Base-by-base conservation (phyloP, 768 basidiomycete genomes). In the Pleurotus cornucopiae region DNA sequence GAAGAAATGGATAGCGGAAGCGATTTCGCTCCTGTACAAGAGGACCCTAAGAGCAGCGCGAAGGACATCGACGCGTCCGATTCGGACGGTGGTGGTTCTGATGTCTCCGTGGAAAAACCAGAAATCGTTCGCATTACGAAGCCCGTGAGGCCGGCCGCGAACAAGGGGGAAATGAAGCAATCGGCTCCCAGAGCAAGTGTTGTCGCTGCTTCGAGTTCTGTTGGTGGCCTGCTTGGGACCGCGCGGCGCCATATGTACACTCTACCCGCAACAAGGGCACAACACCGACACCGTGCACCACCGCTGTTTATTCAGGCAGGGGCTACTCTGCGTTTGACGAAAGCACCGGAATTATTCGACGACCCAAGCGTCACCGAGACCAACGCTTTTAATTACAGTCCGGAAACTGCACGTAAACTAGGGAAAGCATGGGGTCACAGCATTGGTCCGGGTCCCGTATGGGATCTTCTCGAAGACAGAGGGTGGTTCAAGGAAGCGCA, bases 401-500 rank as follows among this genome's bases (percentile, higher is more conserved):
- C 70, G 1, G 72, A 71, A 26, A 69, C 86, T 40, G 75, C 74
- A 1, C 78, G 80, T 49, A 76, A 86, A n/a, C 69, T 88, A 6
- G 84, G 77, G 62, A 89, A 84, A 62, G 75, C 86, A 0, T 89
- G 85, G 86, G 83, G 86, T 0, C 83, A 80, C 62, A 89, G 88
- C 60, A 80, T 88, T 12, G 89, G 90, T 3, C 66, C 82, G 2
- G 91, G 91, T 0, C 89, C 90, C 1, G 62, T 90, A 5, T 93
- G 90, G 89, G 86, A 91, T 57, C 67, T 91, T 37, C 69, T 80
- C 43, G 91, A 94, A 64, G 91, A 94, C 60, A 70, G 89, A 49
- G 82, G 79, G 1, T 93, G 87, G 80, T 92, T 75, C 67, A 91
- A 88, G 64, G 91, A 92, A 61, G 75, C 79, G 2, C 57, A 64